Evolutionary conservation across 164 flowering plant genomes (phyloP), one percentile per base, ranked within the genome.

Genomic region (Piper betle): DNA sequence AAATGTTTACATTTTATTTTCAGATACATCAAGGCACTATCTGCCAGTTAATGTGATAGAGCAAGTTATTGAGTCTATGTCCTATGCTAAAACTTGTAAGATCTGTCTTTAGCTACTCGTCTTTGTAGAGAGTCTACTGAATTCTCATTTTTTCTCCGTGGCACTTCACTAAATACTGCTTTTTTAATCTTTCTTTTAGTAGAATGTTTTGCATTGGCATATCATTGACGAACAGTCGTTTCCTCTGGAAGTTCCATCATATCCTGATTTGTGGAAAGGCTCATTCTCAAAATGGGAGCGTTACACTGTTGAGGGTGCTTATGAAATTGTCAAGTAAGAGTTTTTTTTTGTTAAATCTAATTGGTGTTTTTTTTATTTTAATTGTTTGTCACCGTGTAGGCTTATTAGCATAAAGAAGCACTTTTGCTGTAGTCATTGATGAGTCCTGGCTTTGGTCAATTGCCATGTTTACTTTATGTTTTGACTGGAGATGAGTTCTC

Each of bases 181-280:
- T 74, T 68, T 78, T 54, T 69, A 69, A 41, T 61, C 68, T 84
- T 77, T 39, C 70, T 67, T 81, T 81, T 73, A 72, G 81, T 88
- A 93, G 99, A 93, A 93, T 79, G 96, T 93, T 65, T 89, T 93
- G 64, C 99, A 93, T 77, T 93, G 99, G 99, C 99, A 93, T 81
- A 88, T 90, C 63, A 80, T 93, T 72, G 97, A 90, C 57, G 93
- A 88, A 69, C 62, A 93, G 74, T 83, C 99, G 62, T 93, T 93
- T 79, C 99, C 99, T 59, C 68, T 93, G 10, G 99, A 93, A 69
- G 70, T 81, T 25, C 96, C 97, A 52, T 59, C 85, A 57, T 85
- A 82, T 70, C 97, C 96, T 68, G 70, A 90, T n/a, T 70, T 93
- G 70, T 93, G 99, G 99, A 80, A 80, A 65, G 99, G 99, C 54